Evolutionary conservation across 2,329 filamentous ascomycete genomes (phyloP), one percentile per base, ranked within the genome.

Genomic region (Aspergillus viridinutans): DNA sequence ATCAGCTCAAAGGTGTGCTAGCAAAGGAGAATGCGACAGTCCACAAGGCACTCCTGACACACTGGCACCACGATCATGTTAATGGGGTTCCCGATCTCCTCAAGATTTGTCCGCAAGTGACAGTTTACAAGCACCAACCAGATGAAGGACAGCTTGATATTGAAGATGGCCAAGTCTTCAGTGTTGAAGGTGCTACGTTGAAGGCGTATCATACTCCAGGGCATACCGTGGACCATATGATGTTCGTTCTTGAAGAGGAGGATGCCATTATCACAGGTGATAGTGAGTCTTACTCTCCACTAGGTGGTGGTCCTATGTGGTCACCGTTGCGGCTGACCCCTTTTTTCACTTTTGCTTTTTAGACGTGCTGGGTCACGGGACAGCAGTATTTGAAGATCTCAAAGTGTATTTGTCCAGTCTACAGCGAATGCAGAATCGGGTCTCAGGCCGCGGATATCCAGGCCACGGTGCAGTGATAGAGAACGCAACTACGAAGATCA

Each of bases 41-140:
- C 25, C 79, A 84, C n/a, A 78, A 81, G 20, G 86, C 87, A 0
- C 79, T 99, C 23, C 80, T 99, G 50, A 95, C 92, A 0, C 94
- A 99, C 73, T 96, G 92, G 91, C 94, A 99, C 70, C 83, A 78
- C 45, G 94, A 99, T 69, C 94, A 99, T 69, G 82, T 87, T 6
- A 84, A 86, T 25, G 94, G 94, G 7, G 83, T 97, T 25, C 71
- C 76, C 2, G 86, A 95, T 65, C 78, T 97, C 1, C 77, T 86
- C 20, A 73, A 76, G 14, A 69, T 88, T 25, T 89, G 81, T n/a
- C 88, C 90, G 0, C 69, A 80, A 20, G 85, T 83, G 6, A 78
- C 77, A 23, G 74, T 94, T 42, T 85, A 86, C 75, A 93, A 94
- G 72, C 78, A 86, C 63, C 74, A 84, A 38, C 86, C 88, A 0